Conservation (phyloP, 805 yeast species). For the Saccharomycopsis sp. region DNA sequence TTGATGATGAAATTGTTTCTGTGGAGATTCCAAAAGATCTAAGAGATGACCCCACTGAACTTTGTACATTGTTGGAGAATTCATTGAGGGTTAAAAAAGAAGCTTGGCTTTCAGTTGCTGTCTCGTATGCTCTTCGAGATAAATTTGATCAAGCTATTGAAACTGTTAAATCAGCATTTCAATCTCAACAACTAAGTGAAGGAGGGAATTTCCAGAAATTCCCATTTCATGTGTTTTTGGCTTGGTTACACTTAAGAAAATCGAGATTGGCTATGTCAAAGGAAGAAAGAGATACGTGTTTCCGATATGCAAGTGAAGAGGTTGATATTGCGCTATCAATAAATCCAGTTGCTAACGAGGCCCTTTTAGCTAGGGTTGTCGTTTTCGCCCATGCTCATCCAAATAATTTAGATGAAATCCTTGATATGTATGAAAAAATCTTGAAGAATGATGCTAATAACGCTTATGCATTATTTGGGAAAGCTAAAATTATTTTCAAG, state of each 20-base stretch:
- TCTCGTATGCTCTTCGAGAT: slow-evolving; percentile 65
- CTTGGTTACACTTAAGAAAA: slow-evolving; percentile 63
- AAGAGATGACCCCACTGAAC: slow-evolving; percentile 73
- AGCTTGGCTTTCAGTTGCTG: slow-evolving; percentile 80
- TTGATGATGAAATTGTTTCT: slow-evolving; percentile 69
- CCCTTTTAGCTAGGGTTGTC: slow-evolving; percentile 14
- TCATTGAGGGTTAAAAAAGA: slow-evolving; percentile 62
- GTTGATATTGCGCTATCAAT: slow-evolving; percentile 40
- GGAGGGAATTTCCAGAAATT: slow-evolving; percentile 31
- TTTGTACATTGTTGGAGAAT: slow-evolving; percentile 68
- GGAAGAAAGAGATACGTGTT: slow-evolving; percentile 28
- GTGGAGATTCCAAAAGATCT: slow-evolving; percentile 74
- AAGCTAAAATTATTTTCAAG: slow-evolving; percentile 72
- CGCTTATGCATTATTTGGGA: slow-evolving; percentile 70
- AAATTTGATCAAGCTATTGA: slow-evolving; percentile 54
- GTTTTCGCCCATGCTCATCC: slow-evolving; percentile 11
- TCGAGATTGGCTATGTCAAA: slow-evolving; percentile 28
- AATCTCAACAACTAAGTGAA: slow-evolving; percentile 28
- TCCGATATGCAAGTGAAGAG: slow-evolving; percentile 37
- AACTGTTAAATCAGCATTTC: slow-evolving; percentile 55
- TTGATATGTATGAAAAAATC: slow-evolving; percentile 15
- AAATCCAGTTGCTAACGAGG: slow-evolving; percentile 15
- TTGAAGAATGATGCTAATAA: slow-evolving; percentile 49
- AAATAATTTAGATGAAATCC: slow-evolving; percentile 10
- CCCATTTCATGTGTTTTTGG: slow-evolving; percentile 52